Evolutionary conservation across 2,329 filamentous ascomycete species (phyloP).

Genomic region (Nemania abortiva): DNA sequence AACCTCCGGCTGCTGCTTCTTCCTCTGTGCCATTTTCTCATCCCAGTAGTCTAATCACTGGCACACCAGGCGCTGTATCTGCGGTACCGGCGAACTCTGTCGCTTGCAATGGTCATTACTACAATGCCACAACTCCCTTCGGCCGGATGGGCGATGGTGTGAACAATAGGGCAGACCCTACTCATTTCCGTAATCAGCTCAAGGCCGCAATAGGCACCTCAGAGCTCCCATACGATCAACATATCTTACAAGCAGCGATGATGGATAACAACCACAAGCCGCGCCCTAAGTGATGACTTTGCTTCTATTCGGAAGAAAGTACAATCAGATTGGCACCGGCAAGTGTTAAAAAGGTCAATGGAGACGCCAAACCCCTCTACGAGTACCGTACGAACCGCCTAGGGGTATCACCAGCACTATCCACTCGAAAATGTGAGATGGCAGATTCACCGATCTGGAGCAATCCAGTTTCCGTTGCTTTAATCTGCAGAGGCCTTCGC

Average conservation of each 20-base stretch:
- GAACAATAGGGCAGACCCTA: constrained; percentile 45
- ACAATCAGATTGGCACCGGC: not conserved
- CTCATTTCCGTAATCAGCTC: constrained; percentile 48
- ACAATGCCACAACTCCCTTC: constrained; percentile 47
- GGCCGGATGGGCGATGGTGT: constrained; percentile 43
- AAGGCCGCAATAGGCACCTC: constrained; percentile 40
- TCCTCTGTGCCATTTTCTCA: constrained; percentile 59
- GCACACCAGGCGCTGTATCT: constrained; percentile 54
- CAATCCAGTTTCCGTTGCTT: constrained; percentile 12
- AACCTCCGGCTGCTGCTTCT: constrained; percentile 45
- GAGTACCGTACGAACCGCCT: not conserved
- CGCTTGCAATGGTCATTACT: constrained; percentile 47
- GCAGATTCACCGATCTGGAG: constrained; percentile 7
- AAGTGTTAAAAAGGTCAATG: not conserved
- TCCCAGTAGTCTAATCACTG: constrained; percentile 63
- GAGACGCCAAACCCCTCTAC: not conserved
- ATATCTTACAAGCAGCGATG: constrained; percentile 45
- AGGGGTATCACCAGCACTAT: not conserved
- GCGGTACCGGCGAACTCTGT: constrained; percentile 40
- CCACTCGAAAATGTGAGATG: not conserved
- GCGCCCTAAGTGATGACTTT: constrained; percentile 42
- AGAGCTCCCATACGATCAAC: constrained; percentile 45
- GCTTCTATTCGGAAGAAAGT: not conserved
- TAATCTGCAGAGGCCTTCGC: not conserved
- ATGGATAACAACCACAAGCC: constrained; percentile 43